Percentiles rank a stretch among this genome's conserved stretches.
These are phyloP conservation scores for Acanthamoeba quina DNA, from an alignment of 208 protist genomes.

Conservation along the genomic window DNA sequence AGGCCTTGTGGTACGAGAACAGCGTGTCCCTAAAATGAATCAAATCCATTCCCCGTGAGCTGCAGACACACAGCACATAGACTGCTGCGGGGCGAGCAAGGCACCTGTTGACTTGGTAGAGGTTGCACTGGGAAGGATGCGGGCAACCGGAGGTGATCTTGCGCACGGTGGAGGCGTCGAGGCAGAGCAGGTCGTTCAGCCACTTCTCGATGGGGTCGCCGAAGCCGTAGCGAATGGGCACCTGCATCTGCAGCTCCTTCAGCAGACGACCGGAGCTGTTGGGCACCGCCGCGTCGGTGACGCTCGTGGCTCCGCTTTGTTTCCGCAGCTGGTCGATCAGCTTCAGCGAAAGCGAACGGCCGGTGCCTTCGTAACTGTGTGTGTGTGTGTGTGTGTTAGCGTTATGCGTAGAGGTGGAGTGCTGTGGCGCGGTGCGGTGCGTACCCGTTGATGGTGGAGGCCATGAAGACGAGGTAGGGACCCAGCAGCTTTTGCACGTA, in stretches of 20 bases:
- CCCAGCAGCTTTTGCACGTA: constrained; percentile 97
- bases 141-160: constrained; percentile 89
- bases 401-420: neutral
- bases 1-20: constrained; percentile 98
- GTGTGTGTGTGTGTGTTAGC: neutral
- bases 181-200: constrained; percentile 98
- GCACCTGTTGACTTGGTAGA: constrained; percentile 86
- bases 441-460: constrained; percentile 99
- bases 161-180: constrained; percentile 94
- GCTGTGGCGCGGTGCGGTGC: neutral
- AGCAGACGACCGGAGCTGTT: constrained; percentile 88
- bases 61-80: neutral
- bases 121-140: constrained; percentile 96
- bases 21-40: constrained; percentile 99
- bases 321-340: constrained; percentile 98
- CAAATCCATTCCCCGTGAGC: constrained; percentile 82
- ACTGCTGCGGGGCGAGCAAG: too few relatives aligned
- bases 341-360: constrained; percentile 99
- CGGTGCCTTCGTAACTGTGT: constrained; percentile 91
- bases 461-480: constrained; percentile 98
- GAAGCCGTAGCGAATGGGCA: constrained; percentile 98
- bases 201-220: constrained; percentile 94
- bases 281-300: neutral
- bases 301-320: constrained; percentile 35
- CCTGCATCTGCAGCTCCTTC: constrained; percentile 95